A percentile compares a stretch with the other conserved stretches of the same genome.
Evolutionary conservation across 164 flowering plant species (phyloP).

Genomic region (Berberis thunbergii): DNA sequence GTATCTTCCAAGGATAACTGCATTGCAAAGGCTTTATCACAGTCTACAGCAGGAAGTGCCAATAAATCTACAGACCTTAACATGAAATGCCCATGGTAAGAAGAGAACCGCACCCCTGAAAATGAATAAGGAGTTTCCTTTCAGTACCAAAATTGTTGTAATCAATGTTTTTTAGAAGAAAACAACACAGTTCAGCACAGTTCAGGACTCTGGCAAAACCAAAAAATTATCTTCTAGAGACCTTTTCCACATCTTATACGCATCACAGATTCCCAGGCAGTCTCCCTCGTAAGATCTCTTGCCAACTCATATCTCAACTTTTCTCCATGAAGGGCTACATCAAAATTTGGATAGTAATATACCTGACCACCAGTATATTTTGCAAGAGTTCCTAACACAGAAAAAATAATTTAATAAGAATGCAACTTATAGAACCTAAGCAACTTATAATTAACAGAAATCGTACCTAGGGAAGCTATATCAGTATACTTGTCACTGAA

Average conservation of each 20-base stretch:
- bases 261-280: conserved; percentile 99
- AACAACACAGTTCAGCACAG: too few species aligned
- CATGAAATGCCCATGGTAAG: too few species aligned
- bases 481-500: conserved; percentile 96
- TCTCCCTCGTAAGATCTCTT: conserved; percentile 92
- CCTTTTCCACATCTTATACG: conserved; percentile 99
- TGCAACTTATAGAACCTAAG: background rate
- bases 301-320: conserved; percentile 72
- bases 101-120: conserved; percentile 81
- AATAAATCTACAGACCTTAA: too few species aligned
- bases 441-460: background rate
- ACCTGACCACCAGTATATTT: too few species aligned
- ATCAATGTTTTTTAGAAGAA: background rate
- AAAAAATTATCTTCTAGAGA: conserved; percentile 10
- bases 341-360: conserved; percentile 39
- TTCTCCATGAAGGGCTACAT: conserved; percentile 46
- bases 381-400: conserved; percentile 56
- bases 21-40: background rate
- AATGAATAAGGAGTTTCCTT: conserved; percentile 6
- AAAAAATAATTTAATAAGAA: background rate
- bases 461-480: conserved; percentile 90
- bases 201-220: background rate
- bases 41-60: too few species aligned
- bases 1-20: conserved; percentile 91
- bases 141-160: background rate